Evolutionary conservation across 1,284 basidiomycete species (phyloP).

Genomic region (Cryptococcus wingfieldii): DNA sequence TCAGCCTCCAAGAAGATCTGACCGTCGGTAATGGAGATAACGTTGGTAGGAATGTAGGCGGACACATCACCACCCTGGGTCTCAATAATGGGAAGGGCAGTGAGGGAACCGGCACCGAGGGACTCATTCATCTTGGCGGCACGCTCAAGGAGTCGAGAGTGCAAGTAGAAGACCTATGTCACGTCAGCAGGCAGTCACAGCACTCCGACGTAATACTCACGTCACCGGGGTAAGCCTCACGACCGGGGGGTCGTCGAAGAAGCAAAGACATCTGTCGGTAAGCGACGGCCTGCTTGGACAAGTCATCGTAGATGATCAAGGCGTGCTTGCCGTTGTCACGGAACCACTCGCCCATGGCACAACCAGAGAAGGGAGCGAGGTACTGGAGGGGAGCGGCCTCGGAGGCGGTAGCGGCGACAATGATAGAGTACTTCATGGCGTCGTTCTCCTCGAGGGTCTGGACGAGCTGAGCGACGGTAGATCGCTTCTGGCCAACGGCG

Average conservation of each 20-base stretch:
- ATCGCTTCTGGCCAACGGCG: conserved; percentile 98
- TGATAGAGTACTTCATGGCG: conserved; percentile 98
- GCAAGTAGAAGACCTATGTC: conserved; percentile 85
- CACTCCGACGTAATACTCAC: conserved; percentile 16
- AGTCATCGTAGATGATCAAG: conserved; percentile 98
- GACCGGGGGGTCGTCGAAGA: conserved; percentile 98
- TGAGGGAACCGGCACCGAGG: conserved; percentile 95
- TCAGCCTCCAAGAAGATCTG: conserved; percentile 99
- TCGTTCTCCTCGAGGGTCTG: conserved; percentile 99
- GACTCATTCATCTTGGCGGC: conserved; percentile 99
- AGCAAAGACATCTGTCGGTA: conserved; percentile 99
- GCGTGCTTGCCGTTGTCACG: conserved; percentile 97
- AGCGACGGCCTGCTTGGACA: conserved; percentile 99
- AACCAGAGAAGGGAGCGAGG: conserved; percentile 98
- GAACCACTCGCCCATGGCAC: conserved; percentile 99
- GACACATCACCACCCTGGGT: conserved; percentile 99
- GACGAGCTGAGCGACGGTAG: conserved; percentile 98
- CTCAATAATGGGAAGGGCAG: conserved; percentile 98
- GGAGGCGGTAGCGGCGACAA: conserved; percentile 97
- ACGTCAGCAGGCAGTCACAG: conserved; percentile 1
- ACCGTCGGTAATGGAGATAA: conserved; percentile 95
- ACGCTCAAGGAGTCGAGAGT: conserved; percentile 99
- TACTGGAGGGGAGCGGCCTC: conserved; percentile 99
- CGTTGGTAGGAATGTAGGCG: conserved; percentile 78
- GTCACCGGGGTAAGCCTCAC: conserved; percentile 99